Base-by-base conservation (phyloP, 805 yeast species). In the Ogataea corticis region DNA sequence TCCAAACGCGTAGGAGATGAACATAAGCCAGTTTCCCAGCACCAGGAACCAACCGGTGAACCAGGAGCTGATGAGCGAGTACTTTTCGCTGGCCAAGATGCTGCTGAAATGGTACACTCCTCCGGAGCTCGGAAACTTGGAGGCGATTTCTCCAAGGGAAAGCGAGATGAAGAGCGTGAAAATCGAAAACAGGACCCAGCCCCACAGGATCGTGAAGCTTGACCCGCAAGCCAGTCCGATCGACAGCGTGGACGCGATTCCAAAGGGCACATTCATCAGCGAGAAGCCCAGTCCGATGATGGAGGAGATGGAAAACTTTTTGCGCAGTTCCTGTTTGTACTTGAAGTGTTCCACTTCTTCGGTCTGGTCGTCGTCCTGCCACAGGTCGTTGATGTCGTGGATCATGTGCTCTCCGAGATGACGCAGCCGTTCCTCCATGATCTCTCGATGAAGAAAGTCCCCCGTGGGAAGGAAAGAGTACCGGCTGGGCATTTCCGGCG, bases 181-280 rank as follows among this genome's bases (percentile, higher is more conserved):
- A 11, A 84, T 51, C 1, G 84, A 82, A 34, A 85, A 87, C 1
- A 82, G 63, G 2, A 83, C 55, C 80, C 88, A 85, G 0, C 96
- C 96, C 68, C 83, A 80, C 35, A 87, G 68, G 34, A 87, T 82
- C 0, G 94, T 84, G 12, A 81, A 80, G 42, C 85, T 83, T 1
- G 90, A 89, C 7, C 95, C 96, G 63, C 85, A 87, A 9, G 81
- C 73, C 42, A 87, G 66, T 3, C 87, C 85, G 25, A 83, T 82
- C 57, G 83, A 80, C 61, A 87, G 70, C 1, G 90, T 85, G 3
- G 88, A 80, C 9, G 89, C 80, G 55, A 87, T 74, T 1, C 92
- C 90, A 55, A 85, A 75, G 0, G 91, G 92, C 0, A 88, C 91
- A 33, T 88, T 87, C 91, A 87, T 85, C 27, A 87, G 66, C 1